Conservation (phyloP, 768 basidiomycete species). For the Phanerodontia chrysosporium region DNA sequence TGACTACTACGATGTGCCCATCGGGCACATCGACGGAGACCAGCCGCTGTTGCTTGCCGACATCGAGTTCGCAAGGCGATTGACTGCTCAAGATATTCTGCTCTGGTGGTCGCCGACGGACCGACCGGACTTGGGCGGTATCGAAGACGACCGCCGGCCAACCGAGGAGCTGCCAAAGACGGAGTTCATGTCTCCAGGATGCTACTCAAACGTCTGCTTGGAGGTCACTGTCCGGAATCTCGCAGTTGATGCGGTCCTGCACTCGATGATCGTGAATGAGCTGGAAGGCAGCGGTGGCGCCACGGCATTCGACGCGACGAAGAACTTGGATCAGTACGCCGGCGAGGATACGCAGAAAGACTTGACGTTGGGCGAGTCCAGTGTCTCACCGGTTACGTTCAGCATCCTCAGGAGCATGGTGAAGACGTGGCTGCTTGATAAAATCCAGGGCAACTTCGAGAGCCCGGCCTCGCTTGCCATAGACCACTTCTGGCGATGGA, state of each 20-base stretch:
- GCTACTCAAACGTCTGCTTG: conserved; percentile 90
- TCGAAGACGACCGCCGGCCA: conserved; percentile 79
- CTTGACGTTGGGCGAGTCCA: conserved; percentile 84
- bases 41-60: conserved; percentile 86
- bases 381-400: conserved; percentile 84
- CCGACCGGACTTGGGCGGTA: conserved; percentile 88
- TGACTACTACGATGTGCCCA: conserved; percentile 87
- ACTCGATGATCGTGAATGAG: conserved; percentile 94
- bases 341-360: conserved; percentile 62
- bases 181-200: conserved; percentile 80
- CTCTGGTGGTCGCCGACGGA: conserved; percentile 96
- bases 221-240: conserved; percentile 88
- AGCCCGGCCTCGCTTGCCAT: conserved; percentile 68
- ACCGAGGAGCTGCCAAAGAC: conserved; percentile 77
- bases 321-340: conserved; percentile 85
- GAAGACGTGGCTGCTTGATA: conserved; percentile 87
- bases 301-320: conserved; percentile 92
- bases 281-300: conserved; percentile 93
- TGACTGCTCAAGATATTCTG: conserved; percentile 84
- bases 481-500: conserved; percentile 98
- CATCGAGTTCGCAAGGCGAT: conserved; percentile 82
- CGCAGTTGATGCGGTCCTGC: conserved; percentile 90
- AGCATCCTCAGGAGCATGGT: conserved; percentile 82
- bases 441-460: conserved; percentile 62
- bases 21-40: conserved; percentile 91